These are phyloP conservation scores for Monosporascus sp. DNA, from an alignment of 2,329 filamentous ascomycete genomes.

Conservation along the genomic window DNA sequence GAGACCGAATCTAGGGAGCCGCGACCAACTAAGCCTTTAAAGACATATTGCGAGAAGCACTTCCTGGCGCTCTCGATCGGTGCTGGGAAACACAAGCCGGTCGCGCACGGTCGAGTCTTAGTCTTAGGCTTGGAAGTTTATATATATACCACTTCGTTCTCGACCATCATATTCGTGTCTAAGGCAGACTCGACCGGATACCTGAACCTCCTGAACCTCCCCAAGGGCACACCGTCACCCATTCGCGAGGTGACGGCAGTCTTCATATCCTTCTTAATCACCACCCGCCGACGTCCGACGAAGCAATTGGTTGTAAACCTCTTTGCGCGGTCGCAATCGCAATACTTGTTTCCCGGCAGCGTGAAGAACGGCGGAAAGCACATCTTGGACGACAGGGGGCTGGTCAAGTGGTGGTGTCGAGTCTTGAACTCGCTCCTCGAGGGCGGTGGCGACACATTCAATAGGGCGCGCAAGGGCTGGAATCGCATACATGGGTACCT, in stretches of 20 bases:
- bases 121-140: constrained; percentile 82
- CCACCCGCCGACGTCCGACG: constrained; percentile 56
- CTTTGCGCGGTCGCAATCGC: constrained; percentile 85
- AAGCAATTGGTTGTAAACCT: constrained; percentile 75
- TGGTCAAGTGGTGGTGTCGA: constrained; percentile 95
- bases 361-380: constrained; percentile 82
- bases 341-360: constrained; percentile 93
- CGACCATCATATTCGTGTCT: constrained; percentile 88
- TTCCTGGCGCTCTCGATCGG: constrained; percentile 54
- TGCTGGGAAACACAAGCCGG: constrained; percentile 8
- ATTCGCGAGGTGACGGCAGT: constrained; percentile 67
- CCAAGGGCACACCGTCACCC: constrained; percentile 62
- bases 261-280: constrained; percentile 72
- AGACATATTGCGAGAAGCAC: constrained; percentile 81
- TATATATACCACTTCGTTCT: constrained; percentile 73
- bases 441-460: constrained; percentile 29
- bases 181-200: constrained; percentile 97
- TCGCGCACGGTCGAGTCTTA: constrained; percentile 48
- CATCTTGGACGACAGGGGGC: constrained; percentile 79
- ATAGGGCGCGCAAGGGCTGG: constrained; percentile 30
- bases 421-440: constrained; percentile 73
- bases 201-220: constrained; percentile 59
- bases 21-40: constrained; percentile 23
- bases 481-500: constrained; percentile 67
- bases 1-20: constrained; percentile 54